Percentiles rank a stretch among this genome's conserved stretches.
phyloP scores from a whole-genome alignment of 495 filamentous ascomycete genomes.

The Talaromyces nanjingensis region DNA sequence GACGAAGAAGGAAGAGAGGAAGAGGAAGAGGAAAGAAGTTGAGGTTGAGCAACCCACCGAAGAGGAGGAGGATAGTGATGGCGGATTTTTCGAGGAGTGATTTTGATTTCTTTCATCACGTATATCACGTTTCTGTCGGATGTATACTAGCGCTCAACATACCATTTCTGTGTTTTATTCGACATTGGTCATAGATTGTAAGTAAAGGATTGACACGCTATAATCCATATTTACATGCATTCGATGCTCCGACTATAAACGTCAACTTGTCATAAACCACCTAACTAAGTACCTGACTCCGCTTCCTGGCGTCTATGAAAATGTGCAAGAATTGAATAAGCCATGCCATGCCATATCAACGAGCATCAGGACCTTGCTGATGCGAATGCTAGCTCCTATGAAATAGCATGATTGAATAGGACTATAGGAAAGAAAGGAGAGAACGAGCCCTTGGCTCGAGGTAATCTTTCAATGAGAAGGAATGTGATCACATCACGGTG shows the following conservation, averaged over 20 bases:
- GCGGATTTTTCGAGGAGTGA: slow-evolving; percentile 45
- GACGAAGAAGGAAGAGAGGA: slow-evolving; percentile 10
- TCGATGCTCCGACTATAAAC: background rate
- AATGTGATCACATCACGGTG: slow-evolving; percentile 42
- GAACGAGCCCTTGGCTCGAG: background rate
- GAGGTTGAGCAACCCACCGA: slow-evolving; percentile 7
- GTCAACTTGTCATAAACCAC: background rate
- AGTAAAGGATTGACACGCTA: background rate
- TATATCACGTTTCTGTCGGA: background rate
- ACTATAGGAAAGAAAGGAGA: background rate
- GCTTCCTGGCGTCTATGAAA: slow-evolving; percentile 1
- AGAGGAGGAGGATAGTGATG: slow-evolving; percentile 46
- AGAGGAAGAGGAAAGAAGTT: slow-evolving; percentile 9
- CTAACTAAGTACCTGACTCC: background rate
- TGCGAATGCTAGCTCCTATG: background rate
- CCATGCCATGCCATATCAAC: background rate
- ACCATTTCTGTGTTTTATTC: background rate
- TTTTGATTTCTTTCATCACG: background rate
- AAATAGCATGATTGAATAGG: background rate
- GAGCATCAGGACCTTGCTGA: background rate
- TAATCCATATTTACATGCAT: background rate
- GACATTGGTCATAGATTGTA: background rate
- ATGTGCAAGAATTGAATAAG: slow-evolving; percentile 6
- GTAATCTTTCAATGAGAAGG: background rate
- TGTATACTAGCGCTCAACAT: background rate